phyloP scores from a whole-genome alignment of 768 basidiomycete species.

The Naematelia encephala region DNA sequence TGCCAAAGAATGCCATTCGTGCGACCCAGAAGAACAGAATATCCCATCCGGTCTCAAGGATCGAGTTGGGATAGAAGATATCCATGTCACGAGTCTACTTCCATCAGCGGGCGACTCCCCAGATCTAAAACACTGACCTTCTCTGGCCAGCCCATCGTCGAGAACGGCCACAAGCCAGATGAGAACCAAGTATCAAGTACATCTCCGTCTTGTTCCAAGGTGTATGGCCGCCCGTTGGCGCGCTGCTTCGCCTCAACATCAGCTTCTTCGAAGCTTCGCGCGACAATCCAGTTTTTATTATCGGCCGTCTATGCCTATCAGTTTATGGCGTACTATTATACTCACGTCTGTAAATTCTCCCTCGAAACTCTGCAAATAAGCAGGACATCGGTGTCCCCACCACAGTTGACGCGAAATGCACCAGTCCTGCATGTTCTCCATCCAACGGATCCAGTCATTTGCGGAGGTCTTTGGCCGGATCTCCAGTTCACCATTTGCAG shows the following conservation, averaged over 20 bases:
- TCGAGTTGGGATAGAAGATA: slow-evolving; percentile 79
- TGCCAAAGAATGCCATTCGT: slow-evolving; percentile 91
- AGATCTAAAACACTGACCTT: slow-evolving; percentile 56
- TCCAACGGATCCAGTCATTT: slow-evolving; percentile 93
- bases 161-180: slow-evolving; percentile 94
- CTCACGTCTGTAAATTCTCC: slow-evolving; percentile 63
- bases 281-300: slow-evolving; percentile 86
- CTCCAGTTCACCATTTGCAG: slow-evolving; percentile 75
- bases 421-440: slow-evolving; percentile 96
- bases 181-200: slow-evolving; percentile 99
- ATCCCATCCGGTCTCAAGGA: slow-evolving; percentile 98
- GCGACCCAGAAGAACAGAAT: slow-evolving; percentile 99
- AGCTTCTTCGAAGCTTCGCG: slow-evolving; percentile 75
- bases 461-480: slow-evolving; percentile 84
- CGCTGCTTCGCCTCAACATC: slow-evolving; percentile 64
- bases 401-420: slow-evolving; percentile 97
- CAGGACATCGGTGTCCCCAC: slow-evolving; percentile 98
- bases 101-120: not conserved
- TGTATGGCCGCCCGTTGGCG: slow-evolving; percentile 66
- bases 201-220: slow-evolving; percentile 87
- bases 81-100: slow-evolving; percentile 69
- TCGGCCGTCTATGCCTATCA: slow-evolving; percentile 57
- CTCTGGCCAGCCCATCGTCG: slow-evolving; percentile 97
- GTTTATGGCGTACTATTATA: not conserved
- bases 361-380: slow-evolving; percentile 84